phyloP scores from a whole-genome alignment of 1,139 yeast genomes.

The Magnusiomyces tetraspermus region DNA sequence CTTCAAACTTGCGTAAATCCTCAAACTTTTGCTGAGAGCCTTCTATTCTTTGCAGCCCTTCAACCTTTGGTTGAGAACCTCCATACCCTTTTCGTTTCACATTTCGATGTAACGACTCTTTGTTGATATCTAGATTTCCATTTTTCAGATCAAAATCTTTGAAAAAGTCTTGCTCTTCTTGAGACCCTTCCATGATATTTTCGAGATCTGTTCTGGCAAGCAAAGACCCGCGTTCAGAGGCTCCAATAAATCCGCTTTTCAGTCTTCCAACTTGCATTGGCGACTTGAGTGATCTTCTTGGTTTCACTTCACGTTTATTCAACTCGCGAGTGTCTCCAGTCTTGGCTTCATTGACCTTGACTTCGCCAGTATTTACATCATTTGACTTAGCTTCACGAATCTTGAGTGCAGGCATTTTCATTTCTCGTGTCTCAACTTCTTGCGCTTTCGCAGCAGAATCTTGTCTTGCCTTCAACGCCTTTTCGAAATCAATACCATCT shows the following conservation, averaged over 20 bases:
- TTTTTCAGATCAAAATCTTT: slow-evolving; percentile 23
- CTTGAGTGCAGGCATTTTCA: not conserved
- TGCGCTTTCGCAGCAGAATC: slow-evolving; percentile 6
- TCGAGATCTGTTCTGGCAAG: not conserved
- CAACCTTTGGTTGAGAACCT: too few species aligned
- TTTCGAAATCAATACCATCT: slow-evolving; percentile 9
- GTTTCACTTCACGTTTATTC: too few species aligned
- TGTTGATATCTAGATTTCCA: slow-evolving; percentile 14
- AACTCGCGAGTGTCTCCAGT: too few species aligned
- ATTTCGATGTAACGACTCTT: slow-evolving; percentile 19
- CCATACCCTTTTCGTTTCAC: slow-evolving; percentile 12
- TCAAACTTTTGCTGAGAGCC: not conserved
- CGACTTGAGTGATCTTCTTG: too few species aligned
- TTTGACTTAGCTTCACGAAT: too few species aligned
- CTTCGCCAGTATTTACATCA: not conserved
- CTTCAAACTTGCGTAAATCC: not conserved
- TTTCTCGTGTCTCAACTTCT: not conserved
- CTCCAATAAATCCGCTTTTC: not conserved
- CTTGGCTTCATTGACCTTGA: not conserved
- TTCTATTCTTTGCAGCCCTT: too few species aligned
- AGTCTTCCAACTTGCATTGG: not conserved
- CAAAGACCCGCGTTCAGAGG: not conserved
- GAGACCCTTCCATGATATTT: slow-evolving; percentile 14
- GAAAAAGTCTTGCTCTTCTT: slow-evolving; percentile 19
- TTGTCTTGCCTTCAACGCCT: slow-evolving; percentile 6